Percentiles rank a stretch among this genome's conserved stretches.
These are phyloP conservation scores for Penicillium palitans DNA, from an alignment of 2,329 filamentous ascomycete genomes.

Conservation along the genomic window DNA sequence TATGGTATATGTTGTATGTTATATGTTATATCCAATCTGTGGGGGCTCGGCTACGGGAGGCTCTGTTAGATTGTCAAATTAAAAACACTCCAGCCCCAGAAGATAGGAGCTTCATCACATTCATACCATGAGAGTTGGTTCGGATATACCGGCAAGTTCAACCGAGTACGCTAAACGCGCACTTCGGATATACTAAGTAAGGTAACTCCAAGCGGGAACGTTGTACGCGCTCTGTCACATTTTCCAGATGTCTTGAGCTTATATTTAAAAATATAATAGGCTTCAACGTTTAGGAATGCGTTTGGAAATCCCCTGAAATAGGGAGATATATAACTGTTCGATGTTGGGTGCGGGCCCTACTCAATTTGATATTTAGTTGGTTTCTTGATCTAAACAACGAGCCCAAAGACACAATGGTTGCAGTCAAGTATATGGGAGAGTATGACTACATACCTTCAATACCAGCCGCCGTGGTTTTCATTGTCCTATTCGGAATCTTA, in stretches of 20 bases:
- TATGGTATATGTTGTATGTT: too few species aligned
- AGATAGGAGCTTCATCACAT: not conserved
- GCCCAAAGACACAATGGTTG: not conserved
- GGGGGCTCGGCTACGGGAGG: not conserved
- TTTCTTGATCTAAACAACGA: not conserved
- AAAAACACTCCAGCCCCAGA: not conserved
- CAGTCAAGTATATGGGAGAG: not conserved
- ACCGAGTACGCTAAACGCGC: not conserved
- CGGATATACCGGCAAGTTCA: not conserved
- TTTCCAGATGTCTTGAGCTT: not conserved
- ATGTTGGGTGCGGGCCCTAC: too few species aligned
- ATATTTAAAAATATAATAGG: not conserved
- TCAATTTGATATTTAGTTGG: not conserved
- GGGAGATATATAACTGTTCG: not conserved
- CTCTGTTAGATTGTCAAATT: not conserved
- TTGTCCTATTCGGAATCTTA: not conserved
- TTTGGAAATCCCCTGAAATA: not conserved
- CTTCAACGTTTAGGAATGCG: not conserved
- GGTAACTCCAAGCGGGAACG: not conserved
- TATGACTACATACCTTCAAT: slow-evolving; percentile 1
- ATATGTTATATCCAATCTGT: too few species aligned
- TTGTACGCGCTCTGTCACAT: not conserved
- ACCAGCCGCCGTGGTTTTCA: not conserved
- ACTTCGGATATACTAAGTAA: not conserved
- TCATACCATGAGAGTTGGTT: not conserved